Conservation (phyloP, 345 rosid genomes). For the Citrus glauca region DNA sequence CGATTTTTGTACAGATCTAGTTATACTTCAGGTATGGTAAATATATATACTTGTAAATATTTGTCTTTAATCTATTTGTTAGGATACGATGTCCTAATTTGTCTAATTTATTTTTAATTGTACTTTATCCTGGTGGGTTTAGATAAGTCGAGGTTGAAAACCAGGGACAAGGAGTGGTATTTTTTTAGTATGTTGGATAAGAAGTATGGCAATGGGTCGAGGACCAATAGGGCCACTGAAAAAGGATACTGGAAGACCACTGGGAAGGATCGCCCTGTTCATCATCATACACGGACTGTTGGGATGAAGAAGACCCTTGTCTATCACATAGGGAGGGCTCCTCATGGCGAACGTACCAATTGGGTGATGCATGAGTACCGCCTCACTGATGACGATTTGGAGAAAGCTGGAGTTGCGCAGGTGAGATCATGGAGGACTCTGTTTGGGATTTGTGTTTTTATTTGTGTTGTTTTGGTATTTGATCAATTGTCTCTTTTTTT, state of each 20-base stretch:
- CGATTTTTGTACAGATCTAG: background rate
- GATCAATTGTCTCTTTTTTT: background rate
- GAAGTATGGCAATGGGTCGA: slow-evolving; percentile 81
- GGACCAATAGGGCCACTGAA: slow-evolving; percentile 92
- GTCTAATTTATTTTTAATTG: background rate
- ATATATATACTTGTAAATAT: background rate
- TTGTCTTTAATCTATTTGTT: background rate
- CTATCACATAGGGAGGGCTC: slow-evolving; percentile 85
- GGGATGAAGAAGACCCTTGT: slow-evolving; percentile 99
- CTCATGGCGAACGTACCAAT: slow-evolving; percentile 71
- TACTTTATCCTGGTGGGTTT: background rate
- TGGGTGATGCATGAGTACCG: slow-evolving; percentile 99
- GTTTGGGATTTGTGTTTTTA: background rate
- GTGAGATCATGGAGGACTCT: slow-evolving; percentile 38
- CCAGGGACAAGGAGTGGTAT: slow-evolving; percentile 94
- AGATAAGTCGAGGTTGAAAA: slow-evolving; percentile 79
- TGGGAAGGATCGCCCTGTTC: slow-evolving; percentile 78
- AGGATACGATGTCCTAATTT: background rate
- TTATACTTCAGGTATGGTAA: background rate
- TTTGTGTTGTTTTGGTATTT: background rate
- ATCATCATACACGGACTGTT: slow-evolving; percentile 35
- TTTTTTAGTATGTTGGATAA: slow-evolving; percentile 77
- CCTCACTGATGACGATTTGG: slow-evolving; percentile 54
- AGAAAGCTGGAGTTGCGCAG: slow-evolving; percentile 50
- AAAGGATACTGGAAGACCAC: slow-evolving; percentile 97